Base-by-base conservation (phyloP, 2,329 filamentous ascomycete genomes). In the Microdochium trichocladiopsis region DNA sequence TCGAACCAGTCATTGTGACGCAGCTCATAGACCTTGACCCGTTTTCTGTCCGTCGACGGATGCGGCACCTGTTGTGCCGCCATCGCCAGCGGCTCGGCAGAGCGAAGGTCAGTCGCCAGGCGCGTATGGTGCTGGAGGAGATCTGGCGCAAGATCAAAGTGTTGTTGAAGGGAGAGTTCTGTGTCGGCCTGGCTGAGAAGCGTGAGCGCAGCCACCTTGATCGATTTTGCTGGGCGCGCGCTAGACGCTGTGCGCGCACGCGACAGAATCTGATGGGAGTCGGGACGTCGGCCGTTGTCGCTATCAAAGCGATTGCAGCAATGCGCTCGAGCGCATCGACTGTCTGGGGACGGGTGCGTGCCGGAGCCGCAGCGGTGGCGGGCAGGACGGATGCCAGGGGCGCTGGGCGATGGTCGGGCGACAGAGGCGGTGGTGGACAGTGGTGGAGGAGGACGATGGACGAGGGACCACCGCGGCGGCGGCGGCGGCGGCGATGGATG, bases 1-100 rank as follows among this genome's bases (percentile, higher is more conserved):
- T 99, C 94, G 69, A 93, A 96, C 94, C 94, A 99, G 83, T 97
- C 94, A 79, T 95, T 96, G 74, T 96, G 91, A 70, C 90, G 90
- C 64, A 99, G 82, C 77, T 97, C 94, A 72, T 99, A 99, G 68
- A 99, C 94, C 79, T 99, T 99, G 72, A 97, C 94, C 79, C 94
- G 81, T 70, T 81, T 84, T 73, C 78, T 83, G 65, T 85, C 82
- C 70, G 78, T 78, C 69, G 77, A 73, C 74, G 78, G 79, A 80
- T 83, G 81, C 82, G 82, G 82, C 82, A 84, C 81, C 63, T 75
- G 72, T 75, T 85, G 82, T 82, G 83, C 83, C 72, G 72, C 72
- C 83, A 86, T 86, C 77, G 83, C 84, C 82, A 77, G 75, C 69
- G 78, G 77, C 72, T 63, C 58, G 49, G 82, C 78, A 71, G 73